Evolutionary conservation across 345 rosid species (phyloP), one percentile per base, ranked within the genome.

Genomic region (Lumnitzera littorea): DNA sequence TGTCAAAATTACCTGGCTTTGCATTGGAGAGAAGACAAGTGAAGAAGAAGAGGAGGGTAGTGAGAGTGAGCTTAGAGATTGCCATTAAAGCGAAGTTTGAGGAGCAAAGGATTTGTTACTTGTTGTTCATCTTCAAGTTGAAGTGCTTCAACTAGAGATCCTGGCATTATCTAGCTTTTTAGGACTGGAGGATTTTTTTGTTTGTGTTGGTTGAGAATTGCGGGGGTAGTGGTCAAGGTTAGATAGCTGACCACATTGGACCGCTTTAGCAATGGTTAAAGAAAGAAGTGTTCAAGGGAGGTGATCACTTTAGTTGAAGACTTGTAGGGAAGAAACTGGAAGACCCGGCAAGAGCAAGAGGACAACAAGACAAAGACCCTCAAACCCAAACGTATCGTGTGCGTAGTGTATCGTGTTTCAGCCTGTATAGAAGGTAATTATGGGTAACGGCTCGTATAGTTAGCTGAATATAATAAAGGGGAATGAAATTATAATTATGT

Each of bases 41-140:
- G 66, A 56, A 56, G 78, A 75, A n/a, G 79, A 73, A 5, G 68
- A 47, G 15, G 70, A 61, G 0, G 62, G 58, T 6, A 57, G 67
- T 12, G 56, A 68, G 43, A 60, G 72, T 43, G 68, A 72, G 62
- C 72, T 66, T 80, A 86, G 78, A 74, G 74, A 29, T 52, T 70
- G 80, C 84, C 95, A 88, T 86, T 80, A 84, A 70, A 78, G 80
- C 72, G 74, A 77, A 80, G 65, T 70, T 66, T 62, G 65, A 80
- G 72, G 47, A 36, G 43, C 64, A 17, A 53, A 53, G 46, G 20
- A 23, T 24, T 2, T 60, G 53, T 15, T 23, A 60, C 55, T 46
- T 36, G 43, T 36, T 36, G 43, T 72, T 72, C 57, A 53, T 62
- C 53, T 63, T 62, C 76, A 16, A 73, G 83, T 65, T 76, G 84